Evolutionary conservation across 768 basidiomycete species (phyloP), one percentile per base, ranked within the genome.

Genomic region (Cubamyces sp.): DNA sequence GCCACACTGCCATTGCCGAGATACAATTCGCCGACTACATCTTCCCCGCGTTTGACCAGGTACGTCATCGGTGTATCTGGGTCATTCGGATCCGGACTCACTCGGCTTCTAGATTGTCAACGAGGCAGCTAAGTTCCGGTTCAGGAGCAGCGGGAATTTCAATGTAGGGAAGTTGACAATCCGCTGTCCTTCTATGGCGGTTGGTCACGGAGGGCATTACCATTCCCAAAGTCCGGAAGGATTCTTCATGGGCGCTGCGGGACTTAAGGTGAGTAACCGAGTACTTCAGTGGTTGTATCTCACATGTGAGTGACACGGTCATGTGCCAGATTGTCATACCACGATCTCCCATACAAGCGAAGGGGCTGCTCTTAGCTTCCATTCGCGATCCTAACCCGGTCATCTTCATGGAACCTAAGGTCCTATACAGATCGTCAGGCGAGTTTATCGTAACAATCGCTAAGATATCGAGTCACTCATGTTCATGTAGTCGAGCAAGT

Each of bases 171-270:
- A 85, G 5, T 77, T 94, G 21, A 95, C 92, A 0, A 84, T 94
- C 50, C 85, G 92, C 25, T 87, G 90, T 34, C 94, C 94, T 1
- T 90, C 91, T 9, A 95, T 95, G 88, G 85, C 93, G 8, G 96
- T 98, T n/a, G 81, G 77, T 14, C 95, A 98, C 70, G 95, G 95
- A 45, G 95, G 90, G 23, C 74, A 96, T 60, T 98, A 97, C 71
- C 95, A 98, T 70, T 96, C 93, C 7, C 95, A 98, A 74, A 94
- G 92, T 58, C 95, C 95, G 3, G 96, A 98, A 74, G 94, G 91
- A 0, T 98, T 88, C 76, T 98, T 98, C 74, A 83, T 96, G 79
- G 94, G 90, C 37, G 94, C 92, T 8, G 79, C 92, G 0, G 95
- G 95, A 0, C 71, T 98, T 43, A 97, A 97, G 81, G 94, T 91